Base-by-base conservation (phyloP, 345 rosid genomes). In the Corymbia maculata region DNA sequence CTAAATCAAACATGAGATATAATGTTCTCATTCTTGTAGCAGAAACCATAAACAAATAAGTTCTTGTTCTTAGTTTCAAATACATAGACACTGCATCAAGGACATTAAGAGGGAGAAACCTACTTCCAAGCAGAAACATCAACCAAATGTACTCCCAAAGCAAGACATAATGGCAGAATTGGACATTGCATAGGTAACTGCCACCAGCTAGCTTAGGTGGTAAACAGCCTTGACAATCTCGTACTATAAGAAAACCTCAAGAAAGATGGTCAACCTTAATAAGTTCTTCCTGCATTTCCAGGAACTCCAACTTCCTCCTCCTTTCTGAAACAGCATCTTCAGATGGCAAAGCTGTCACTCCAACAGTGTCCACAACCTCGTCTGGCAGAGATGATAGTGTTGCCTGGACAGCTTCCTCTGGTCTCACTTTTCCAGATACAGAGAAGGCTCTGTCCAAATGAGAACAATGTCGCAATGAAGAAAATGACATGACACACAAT, bases 391-490 rank as follows among this genome's bases (percentile, higher is more conserved):
- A 96, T 85, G 99, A 97, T 68, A 97, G 96, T 22, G 98, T 97
- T 79, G 98, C 99, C 93, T 95, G 98, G 89, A 97, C 98, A 95
- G 98, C 99, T 91, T 97, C 99, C 93, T 96, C 98, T 50, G 98
- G 99, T 91, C 93, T 96, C 89, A 97, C 97, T 92, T 94, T 96
- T 90, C 99, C 98, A 92, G 98, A 94, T 82, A 94, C 94, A 32
- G 97, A 93, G 92, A 97, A 97, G 66, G 98, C 97, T 87, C 99
- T 97, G 94, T 42, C 88, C 85, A 32, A 90, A 86, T 64, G 15
- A 22, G 89, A 59, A 87, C 12, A 70, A 21, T 16, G 30, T 36
- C 7, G 52, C 26, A 86, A 68, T 52, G 85, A 66, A 79, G n/a
- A 68, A 42, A 47, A 85, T 52, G 85, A 53, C 87, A 16, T 66